phyloP scores from a whole-genome alignment of 345 rosid genomes.

The Eucalyptus cloeziana region DNA sequence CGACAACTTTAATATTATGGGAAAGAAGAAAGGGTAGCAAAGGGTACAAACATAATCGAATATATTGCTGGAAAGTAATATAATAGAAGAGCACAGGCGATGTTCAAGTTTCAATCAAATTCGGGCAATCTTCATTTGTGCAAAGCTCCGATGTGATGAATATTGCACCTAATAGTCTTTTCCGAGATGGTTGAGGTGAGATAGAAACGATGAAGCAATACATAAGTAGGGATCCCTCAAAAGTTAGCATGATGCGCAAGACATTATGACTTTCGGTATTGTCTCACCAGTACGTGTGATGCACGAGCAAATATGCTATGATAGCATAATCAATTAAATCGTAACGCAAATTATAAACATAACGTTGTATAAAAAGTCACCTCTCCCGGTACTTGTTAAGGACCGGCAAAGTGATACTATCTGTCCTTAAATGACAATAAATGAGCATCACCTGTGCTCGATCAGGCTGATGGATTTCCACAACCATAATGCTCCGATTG shows the following conservation, averaged over 20 bases:
- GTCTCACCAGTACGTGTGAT: neutral
- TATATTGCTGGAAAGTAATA: neutral
- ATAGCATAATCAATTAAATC: neutral
- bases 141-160: accelerated
- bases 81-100: neutral
- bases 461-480: neutral
- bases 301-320: neutral
- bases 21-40: neutral
- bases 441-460: neutral
- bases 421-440: neutral
- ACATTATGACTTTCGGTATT: neutral
- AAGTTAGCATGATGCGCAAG: neutral
- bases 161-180: neutral
- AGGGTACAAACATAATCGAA: neutral
- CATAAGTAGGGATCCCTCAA: neutral
- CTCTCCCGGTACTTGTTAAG: neutral
- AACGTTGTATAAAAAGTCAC: neutral
- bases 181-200: neutral
- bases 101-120: neutral
- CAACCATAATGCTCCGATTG: neutral
- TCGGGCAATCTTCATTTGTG: neutral
- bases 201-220: neutral
- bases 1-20: neutral
- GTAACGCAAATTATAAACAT: accelerated
- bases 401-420: neutral